Percentiles rank a stretch among this genome's conserved stretches.
phyloP scores from a whole-genome alignment of 1,139 yeast species.

The Candida tetrigidarum region DNA sequence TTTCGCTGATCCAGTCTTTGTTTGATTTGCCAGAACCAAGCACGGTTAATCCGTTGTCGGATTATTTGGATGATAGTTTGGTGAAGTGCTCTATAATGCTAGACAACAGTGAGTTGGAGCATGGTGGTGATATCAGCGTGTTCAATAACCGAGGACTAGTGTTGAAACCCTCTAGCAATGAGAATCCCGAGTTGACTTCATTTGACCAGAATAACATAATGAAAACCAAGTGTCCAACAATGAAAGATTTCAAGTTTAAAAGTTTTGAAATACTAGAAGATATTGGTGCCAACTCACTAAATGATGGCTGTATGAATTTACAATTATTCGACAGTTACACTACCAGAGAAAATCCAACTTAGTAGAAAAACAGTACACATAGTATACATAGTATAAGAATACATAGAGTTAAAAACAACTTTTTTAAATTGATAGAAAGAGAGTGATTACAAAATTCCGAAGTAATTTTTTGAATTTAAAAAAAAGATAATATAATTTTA shows the following conservation, averaged over 20 bases:
- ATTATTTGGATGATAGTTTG: conserved; percentile 25
- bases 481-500: no score
- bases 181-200: conserved; percentile 20
- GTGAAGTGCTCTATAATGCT: conserved; percentile 34
- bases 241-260: conserved; percentile 31
- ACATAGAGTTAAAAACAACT: no score
- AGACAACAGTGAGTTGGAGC: conserved; percentile 36
- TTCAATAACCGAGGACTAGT: conserved; percentile 34
- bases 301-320: conserved; percentile 72
- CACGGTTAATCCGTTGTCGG: conserved; percentile 29
- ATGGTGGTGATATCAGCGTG: conserved; percentile 38
- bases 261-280: conserved; percentile 76
- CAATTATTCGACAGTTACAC: conserved; percentile 76
- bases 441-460: no score
- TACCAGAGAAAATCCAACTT: conserved; percentile 70
- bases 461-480: no score
- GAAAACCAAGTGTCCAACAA: conserved; percentile 1
- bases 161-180: conserved; percentile 24
- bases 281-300: conserved; percentile 56
- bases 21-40: conserved; percentile 43
- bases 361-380: conserved; percentile 8
- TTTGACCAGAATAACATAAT: conserved; percentile 6
- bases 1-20: conserved; percentile 19
- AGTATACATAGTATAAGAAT: not conserved
- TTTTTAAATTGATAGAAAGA: no score